Conservation (phyloP, 352 stramenopile species). For the Globisporangium polare region DNA sequence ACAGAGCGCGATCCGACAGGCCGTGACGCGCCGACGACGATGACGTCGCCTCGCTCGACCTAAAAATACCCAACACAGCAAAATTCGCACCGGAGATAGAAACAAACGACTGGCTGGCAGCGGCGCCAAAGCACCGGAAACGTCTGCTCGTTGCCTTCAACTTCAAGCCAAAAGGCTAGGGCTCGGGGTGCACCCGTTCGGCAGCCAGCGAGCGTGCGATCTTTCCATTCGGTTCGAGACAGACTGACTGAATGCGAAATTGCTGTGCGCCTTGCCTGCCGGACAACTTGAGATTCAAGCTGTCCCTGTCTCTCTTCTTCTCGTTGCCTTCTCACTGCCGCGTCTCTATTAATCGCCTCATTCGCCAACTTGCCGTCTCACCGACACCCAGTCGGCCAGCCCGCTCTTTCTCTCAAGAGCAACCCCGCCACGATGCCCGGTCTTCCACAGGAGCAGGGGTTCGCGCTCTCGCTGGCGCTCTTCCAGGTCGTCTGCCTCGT, state of each 20-base stretch:
- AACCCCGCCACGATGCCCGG: constrained; percentile 10
- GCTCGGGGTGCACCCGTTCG: not conserved
- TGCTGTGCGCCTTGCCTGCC: not conserved
- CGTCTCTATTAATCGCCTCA: not conserved
- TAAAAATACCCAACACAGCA: not conserved
- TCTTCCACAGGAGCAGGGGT: constrained; percentile 30
- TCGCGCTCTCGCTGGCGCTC: constrained; percentile 32
- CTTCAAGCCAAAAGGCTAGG: not conserved
- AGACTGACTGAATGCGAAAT: constrained; percentile 7
- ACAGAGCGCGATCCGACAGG: not conserved
- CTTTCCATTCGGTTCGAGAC: not conserved
- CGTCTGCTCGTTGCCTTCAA: not conserved
- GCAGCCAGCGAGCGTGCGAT: not conserved
- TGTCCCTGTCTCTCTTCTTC: constrained; percentile 1
- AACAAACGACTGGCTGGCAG: not conserved
- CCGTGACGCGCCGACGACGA: not conserved
- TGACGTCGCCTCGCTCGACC: constrained; percentile 8
- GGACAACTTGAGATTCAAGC: not conserved
- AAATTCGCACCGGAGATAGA: not conserved
- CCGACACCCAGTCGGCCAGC: not conserved
- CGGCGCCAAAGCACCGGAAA: not conserved
- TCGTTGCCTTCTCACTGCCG: not conserved
- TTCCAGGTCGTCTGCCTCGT: constrained; percentile 47
- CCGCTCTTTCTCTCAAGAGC: not conserved
- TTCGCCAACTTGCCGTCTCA: constrained; percentile 1